Conservation (phyloP, 73 alveolate genomes). For the Halteria grandinella region DNA sequence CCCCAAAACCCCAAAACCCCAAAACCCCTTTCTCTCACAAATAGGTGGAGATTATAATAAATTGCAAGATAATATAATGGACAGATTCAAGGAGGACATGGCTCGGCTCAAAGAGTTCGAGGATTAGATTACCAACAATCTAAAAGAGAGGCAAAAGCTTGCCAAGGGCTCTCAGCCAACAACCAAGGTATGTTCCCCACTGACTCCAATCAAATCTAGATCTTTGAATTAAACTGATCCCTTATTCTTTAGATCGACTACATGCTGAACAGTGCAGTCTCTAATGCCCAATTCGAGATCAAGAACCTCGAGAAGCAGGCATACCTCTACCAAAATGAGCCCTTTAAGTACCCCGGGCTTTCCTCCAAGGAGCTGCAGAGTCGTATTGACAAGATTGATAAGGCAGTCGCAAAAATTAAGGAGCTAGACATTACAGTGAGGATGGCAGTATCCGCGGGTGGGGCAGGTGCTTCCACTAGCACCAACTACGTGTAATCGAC, state of each 20-base stretch:
- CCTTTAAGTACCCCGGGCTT: slow-evolving; percentile 4
- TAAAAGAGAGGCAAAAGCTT: slow-evolving; percentile 23
- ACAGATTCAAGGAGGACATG: slow-evolving; percentile 42
- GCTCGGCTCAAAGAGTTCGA: slow-evolving; percentile 16
- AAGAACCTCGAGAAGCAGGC: slow-evolving; percentile 33
- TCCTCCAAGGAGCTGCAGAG: slow-evolving; percentile 27
- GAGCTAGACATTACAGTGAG: neutral
- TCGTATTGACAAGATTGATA: slow-evolving; percentile 21
- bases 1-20: too few species aligned
- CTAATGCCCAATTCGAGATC: slow-evolving; percentile 21
- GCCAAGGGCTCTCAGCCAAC: slow-evolving; percentile 24
- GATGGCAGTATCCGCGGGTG: neutral
- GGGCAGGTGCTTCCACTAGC: neutral
- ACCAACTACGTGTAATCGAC: neutral
- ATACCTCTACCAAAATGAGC: neutral
- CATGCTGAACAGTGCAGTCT: slow-evolving; percentile 27
- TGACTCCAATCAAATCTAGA: too few species aligned
- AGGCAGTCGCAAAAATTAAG: slow-evolving; percentile 6
- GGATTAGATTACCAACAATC: neutral
- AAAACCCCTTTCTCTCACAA: too few species aligned
- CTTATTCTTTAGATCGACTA: slow-evolving; percentile 26
- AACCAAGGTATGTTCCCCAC: neutral
- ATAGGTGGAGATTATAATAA: too few species aligned
- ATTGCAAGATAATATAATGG: too few species aligned
- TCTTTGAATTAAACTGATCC: neutral